phyloP scores from a whole-genome alignment of 305 asterid genomes.

The Ruellia speciosa region DNA sequence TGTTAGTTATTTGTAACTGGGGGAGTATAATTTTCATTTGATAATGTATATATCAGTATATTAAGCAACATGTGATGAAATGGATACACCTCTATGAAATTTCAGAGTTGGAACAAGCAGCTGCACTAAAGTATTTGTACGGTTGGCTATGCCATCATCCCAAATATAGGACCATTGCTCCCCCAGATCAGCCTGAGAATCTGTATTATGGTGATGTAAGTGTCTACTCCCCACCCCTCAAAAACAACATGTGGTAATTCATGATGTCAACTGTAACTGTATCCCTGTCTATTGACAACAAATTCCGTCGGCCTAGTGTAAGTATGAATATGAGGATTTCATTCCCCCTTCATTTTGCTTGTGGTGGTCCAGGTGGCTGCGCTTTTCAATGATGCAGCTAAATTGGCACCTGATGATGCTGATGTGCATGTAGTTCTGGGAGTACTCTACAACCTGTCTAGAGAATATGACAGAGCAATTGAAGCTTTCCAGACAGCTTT shows the following conservation, averaged over 20 bases:
- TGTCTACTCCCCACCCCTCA: slow-evolving; percentile 18
- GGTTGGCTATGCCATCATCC: slow-evolving; percentile 95
- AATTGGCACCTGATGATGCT: slow-evolving; percentile 95
- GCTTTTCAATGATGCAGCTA: slow-evolving; percentile 77
- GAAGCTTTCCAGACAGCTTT: slow-evolving; percentile 90
- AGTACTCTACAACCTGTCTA: slow-evolving; percentile 75
- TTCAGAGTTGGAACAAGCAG: slow-evolving; percentile 95
- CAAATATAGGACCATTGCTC: slow-evolving; percentile 63
- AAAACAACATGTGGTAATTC: slow-evolving; percentile 8
- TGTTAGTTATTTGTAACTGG: no score
- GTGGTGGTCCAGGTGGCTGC: slow-evolving; percentile 59
- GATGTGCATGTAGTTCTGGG: slow-evolving; percentile 98
- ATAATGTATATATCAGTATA: slow-evolving; percentile 1
- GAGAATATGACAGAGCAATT: slow-evolving; percentile 91
- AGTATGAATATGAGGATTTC: background rate
- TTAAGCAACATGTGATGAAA: slow-evolving; percentile 5
- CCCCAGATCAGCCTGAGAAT: slow-evolving; percentile 69
- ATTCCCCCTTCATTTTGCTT: slow-evolving; percentile 19
- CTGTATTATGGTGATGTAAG: slow-evolving; percentile 87
- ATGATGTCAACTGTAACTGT: background rate
- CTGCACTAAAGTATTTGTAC: slow-evolving; percentile 83
- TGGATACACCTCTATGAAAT: slow-evolving; percentile 18
- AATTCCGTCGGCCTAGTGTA: slow-evolving; percentile 9
- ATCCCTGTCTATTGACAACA: slow-evolving; percentile 5
- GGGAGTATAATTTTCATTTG: background rate